phyloP scores from a whole-genome alignment of 202 grass and related monocot genomes.

The Bolboschoenoplectus hybrid region DNA sequence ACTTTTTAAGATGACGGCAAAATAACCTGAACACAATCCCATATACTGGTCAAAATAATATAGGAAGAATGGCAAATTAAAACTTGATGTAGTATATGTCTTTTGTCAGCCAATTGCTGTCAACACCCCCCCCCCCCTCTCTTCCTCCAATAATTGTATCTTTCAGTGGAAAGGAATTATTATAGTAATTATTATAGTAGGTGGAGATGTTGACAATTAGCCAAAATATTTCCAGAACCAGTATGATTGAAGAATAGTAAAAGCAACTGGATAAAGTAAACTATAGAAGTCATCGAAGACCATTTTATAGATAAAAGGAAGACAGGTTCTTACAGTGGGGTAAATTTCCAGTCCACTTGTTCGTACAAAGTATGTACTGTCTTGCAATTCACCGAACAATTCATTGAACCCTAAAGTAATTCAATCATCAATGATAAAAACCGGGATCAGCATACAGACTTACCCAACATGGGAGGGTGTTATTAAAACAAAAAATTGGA shows the following conservation, averaged over 20 bases:
- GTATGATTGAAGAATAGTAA: not conserved
- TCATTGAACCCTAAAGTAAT: slow-evolving; percentile 34
- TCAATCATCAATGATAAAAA: slow-evolving; percentile 2
- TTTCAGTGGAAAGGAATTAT: not conserved
- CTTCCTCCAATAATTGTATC: not conserved
- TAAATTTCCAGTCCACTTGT: slow-evolving; percentile 61
- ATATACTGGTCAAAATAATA: not conserved
- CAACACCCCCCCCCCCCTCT: not conserved
- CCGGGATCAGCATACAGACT: not conserved
- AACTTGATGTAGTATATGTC: not conserved
- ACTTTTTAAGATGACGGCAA: not conserved
- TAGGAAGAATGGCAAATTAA: not conserved
- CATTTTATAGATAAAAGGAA: slow-evolving; percentile 42
- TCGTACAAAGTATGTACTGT: slow-evolving; percentile 59
- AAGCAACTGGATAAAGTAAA: slow-evolving; percentile 29
- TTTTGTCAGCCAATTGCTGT: not conserved
- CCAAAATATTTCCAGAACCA: slow-evolving; percentile 6
- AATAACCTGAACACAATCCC: not conserved
- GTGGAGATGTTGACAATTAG: slow-evolving; percentile 18
- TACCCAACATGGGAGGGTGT: not conserved
- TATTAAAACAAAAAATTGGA: not conserved
- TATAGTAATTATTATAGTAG: slow-evolving; percentile 29
- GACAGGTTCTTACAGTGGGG: slow-evolving; percentile 56
- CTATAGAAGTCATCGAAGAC: slow-evolving; percentile 41
- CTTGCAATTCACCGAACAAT: slow-evolving; percentile 65